phyloP scores from a whole-genome alignment of 176 grass and related monocot genomes.

The Urochloa ruziziensis region DNA sequence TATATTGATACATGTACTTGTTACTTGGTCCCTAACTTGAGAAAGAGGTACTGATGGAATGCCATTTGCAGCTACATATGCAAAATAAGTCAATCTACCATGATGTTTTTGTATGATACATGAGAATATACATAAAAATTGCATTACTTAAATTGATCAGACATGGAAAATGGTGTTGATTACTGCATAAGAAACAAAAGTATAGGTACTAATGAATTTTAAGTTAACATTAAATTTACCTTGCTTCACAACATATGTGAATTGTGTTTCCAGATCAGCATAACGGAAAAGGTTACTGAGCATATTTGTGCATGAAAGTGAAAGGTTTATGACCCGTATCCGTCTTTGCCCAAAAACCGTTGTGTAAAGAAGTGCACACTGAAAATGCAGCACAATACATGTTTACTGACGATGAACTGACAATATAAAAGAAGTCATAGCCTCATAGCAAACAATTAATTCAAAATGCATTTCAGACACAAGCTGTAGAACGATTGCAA shows the following conservation, averaged over 20 bases:
- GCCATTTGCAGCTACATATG: slow-evolving; percentile 63
- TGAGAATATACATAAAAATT: not conserved
- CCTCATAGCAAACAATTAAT: not conserved
- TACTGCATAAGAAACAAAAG: not conserved
- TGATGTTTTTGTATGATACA: slow-evolving; percentile 22
- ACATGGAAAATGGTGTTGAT: not conserved
- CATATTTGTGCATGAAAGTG: slow-evolving; percentile 70
- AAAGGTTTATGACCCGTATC: slow-evolving; percentile 84
- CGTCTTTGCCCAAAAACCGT: slow-evolving; percentile 82
- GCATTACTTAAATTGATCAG: not conserved
- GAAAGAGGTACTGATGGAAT: slow-evolving; percentile 44
- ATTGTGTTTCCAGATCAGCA: slow-evolving; percentile 85
- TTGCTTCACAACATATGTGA: slow-evolving; percentile 79
- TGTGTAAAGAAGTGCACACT: slow-evolving; percentile 91
- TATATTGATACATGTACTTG: slow-evolving; percentile 82
- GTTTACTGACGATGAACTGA: not conserved
- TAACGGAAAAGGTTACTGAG: slow-evolving; percentile 73
- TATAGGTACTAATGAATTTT: not conserved
- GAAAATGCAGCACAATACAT: slow-evolving; percentile 27
- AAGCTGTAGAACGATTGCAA: not conserved
- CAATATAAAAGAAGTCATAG: not conserved
- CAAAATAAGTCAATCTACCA: slow-evolving; percentile 27
- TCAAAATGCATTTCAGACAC: not conserved
- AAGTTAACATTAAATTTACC: slow-evolving; percentile 40
- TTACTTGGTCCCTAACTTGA: slow-evolving; percentile 69